Conservation (phyloP, 192 early-diverging fungal species). For the Kickxella alabastrina region DNA sequence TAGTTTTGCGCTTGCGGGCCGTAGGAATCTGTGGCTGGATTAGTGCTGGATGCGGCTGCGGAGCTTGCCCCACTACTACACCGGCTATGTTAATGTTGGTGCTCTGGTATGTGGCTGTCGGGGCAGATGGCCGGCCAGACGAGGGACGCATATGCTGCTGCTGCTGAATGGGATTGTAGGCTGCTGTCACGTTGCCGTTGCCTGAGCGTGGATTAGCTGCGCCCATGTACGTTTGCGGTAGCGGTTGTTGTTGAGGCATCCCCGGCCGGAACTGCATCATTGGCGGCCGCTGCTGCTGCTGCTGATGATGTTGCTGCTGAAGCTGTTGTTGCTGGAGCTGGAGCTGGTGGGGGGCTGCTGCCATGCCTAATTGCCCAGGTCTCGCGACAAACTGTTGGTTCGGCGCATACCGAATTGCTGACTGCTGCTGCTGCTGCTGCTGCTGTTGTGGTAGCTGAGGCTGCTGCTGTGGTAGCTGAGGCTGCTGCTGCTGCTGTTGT, state of each 20-base stretch:
- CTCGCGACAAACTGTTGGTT: slow-evolving; percentile 25
- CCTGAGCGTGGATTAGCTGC: too few relatives aligned
- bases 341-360: not conserved
- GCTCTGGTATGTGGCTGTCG: too few relatives aligned
- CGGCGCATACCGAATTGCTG: slow-evolving; percentile 31
- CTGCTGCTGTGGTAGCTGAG: not conserved
- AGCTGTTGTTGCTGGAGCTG: slow-evolving; percentile 11
- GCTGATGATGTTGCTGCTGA: slow-evolving; percentile 9
- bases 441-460: not conserved
- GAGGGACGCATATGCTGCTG: too few relatives aligned
- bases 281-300: slow-evolving; percentile 18
- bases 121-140: too few relatives aligned
- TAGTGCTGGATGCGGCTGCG: slow-evolving; percentile 40
- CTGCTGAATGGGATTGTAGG: too few relatives aligned
- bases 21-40: slow-evolving; percentile 14
- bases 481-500: not conserved
- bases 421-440: slow-evolving; percentile 12
- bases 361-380: slow-evolving; percentile 12
- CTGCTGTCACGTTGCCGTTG: slow-evolving; percentile 27
- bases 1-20: slow-evolving; percentile 9
- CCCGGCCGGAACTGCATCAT: slow-evolving; percentile 31
- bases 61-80: slow-evolving; percentile 20
- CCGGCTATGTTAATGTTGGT: slow-evolving; percentile 21
- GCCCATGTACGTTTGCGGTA: too few relatives aligned
- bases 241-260: slow-evolving; percentile 10